Evolutionary conservation across 2,329 filamentous ascomycete genomes (phyloP).

Genomic region (Paecilomyces formosus): DNA sequence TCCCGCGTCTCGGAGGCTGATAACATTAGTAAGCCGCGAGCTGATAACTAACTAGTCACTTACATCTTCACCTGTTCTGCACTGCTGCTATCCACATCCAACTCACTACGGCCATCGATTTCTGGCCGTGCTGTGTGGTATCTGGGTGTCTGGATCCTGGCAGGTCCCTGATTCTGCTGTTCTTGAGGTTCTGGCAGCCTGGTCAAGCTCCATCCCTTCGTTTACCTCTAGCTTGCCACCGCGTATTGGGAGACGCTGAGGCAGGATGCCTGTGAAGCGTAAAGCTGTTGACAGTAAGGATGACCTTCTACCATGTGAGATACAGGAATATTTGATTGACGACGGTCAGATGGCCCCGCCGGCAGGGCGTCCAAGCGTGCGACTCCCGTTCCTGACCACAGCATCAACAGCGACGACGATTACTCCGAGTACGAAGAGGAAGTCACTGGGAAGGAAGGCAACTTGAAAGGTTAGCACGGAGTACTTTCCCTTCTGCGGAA

Average conservation of each 20-base stretch:
- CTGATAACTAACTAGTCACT: background rate
- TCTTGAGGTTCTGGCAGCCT: constrained; percentile 16
- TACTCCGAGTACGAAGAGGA: constrained; percentile 47
- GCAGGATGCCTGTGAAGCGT: constrained; percentile 58
- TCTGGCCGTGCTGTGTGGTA: background rate
- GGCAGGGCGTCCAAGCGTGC: constrained; percentile 42
- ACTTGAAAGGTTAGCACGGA: constrained; percentile 36
- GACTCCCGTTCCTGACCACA: constrained; percentile 38
- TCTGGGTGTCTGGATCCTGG: background rate
- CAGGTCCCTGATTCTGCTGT: background rate
- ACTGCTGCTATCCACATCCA: background rate
- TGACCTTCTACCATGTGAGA: background rate
- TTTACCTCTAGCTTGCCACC: background rate
- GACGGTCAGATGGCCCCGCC: constrained; percentile 33
- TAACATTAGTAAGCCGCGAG: background rate
- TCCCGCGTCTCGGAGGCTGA: background rate
- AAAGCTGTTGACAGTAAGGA: constrained; percentile 31
- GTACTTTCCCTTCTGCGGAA: constrained; percentile 9
- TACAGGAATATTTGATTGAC: constrained; percentile 19
- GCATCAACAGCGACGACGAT: constrained; percentile 48
- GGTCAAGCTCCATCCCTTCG: constrained; percentile 5
- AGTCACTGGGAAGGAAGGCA: constrained; percentile 41
- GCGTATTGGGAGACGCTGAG: background rate
- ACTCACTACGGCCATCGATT: background rate
- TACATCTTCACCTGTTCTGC: background rate